Evolutionary conservation across 2,329 filamentous ascomycete genomes (phyloP), one percentile per base, ranked within the genome.

Genomic region (Colletotrichum cereale): DNA sequence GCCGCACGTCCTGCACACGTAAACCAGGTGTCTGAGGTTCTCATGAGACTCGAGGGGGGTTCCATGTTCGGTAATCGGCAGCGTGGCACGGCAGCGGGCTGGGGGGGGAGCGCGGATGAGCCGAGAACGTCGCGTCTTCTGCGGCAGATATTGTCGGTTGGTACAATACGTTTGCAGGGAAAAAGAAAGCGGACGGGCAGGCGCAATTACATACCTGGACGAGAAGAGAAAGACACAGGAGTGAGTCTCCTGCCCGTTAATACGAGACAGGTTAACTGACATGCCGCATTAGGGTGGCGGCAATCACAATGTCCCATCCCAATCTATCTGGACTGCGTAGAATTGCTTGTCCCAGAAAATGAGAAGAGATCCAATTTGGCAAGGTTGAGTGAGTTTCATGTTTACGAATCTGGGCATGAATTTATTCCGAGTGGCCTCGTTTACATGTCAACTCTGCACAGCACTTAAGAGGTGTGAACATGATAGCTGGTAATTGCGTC

Each of bases 1-100:
- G 50, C 31, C 44, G 50, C 40, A 57, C 14, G 42, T 50, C 52
- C 64, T 57, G 64, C 42, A 71, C 36, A 47, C 56, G 50, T 47
- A 58, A n/a, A 26, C 12, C 11, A 6, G 18, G 14, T 18, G 57
- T 67, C 50, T 67, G 66, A 58, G 52, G 62, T 34, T 42, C 62
- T 55, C 47, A 5, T 50, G 57, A 58, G 48, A 52, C 50, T 29
- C 26, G 44, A 36, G 36, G 38, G n/a, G 12, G 11, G 36, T 31
- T 53, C 16, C 26, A 12, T 11, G 31, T 29, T 18, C 40, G 18
- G 26, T 5, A 29, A 14, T 36, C 48, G 55, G 67, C 29, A 70
- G 50, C 40, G 21, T 29, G 47, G 40, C 56, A 55, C 63, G 48
- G 24, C 24, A 42, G 36, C 16, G 29, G 38, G 55, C 62, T 36